Conservation (phyloP, 2,329 filamentous ascomycete species). For the Xylaria sp. region DNA sequence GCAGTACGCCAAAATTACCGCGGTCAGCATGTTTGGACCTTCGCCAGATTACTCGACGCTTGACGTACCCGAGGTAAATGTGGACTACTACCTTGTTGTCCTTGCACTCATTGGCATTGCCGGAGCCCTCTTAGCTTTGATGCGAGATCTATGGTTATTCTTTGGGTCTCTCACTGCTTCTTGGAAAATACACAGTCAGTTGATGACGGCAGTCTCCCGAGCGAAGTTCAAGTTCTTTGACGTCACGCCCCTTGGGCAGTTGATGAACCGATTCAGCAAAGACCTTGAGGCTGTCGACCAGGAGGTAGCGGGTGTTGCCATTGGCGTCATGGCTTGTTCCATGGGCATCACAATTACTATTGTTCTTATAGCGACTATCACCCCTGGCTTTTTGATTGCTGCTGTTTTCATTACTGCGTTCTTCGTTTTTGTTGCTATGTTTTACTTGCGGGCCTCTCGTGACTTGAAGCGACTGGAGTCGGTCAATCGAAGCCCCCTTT, state of each 20-base stretch:
- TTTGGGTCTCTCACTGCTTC: slow-evolving; percentile 87
- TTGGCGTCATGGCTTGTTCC: slow-evolving; percentile 62
- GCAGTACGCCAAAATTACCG: slow-evolving; percentile 33
- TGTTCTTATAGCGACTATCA: slow-evolving; percentile 79
- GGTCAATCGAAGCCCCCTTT: slow-evolving; percentile 86
- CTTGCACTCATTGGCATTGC: slow-evolving; percentile 74
- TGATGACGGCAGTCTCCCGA: slow-evolving; percentile 74
- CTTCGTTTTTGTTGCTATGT: slow-evolving; percentile 76
- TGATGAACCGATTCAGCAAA: slow-evolving; percentile 99
- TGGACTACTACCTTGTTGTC: slow-evolving; percentile 74
- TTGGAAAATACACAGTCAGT: slow-evolving; percentile 69
- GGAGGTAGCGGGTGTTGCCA: slow-evolving; percentile 87
- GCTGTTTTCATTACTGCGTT: slow-evolving; percentile 76
- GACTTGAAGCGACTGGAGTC: slow-evolving; percentile 94
- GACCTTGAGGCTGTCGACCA: slow-evolving; percentile 94
- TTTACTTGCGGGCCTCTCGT: slow-evolving; percentile 89
- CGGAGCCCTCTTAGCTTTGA: slow-evolving; percentile 75
- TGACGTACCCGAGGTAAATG: slow-evolving; percentile 58
- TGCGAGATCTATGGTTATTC: slow-evolving; percentile 84
- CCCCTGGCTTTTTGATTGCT: slow-evolving; percentile 83
- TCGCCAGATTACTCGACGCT: slow-evolving; percentile 36
- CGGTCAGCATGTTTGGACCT: slow-evolving; percentile 27
- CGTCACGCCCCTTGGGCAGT: slow-evolving; percentile 85
- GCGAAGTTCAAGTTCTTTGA: slow-evolving; percentile 98
- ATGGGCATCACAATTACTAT: slow-evolving; percentile 76